Base-by-base conservation (phyloP, 176 grass and related monocot species). In the Tillandsia leiboldiana region DNA sequence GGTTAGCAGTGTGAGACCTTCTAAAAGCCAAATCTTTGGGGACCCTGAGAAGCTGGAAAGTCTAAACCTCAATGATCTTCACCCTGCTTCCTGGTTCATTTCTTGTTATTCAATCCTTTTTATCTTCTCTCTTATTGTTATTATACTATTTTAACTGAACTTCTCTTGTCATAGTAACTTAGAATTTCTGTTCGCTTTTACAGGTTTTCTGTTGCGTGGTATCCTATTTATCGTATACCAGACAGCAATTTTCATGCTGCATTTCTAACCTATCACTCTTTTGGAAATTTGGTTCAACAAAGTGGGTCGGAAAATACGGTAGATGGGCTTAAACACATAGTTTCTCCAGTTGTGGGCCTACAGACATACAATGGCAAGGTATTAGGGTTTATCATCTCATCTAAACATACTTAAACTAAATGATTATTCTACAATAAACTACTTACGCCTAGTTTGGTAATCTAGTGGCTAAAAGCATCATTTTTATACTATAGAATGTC, bases 141-240 rank as follows among this genome's bases (percentile, higher is more conserved):
- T 12, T 27, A 50, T 11, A 64, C 52, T 22, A 29, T 54, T 3
- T 48, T 56, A 53, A 27, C 4, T 67, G 50, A 51, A 18, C 20
- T 64, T 73, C 56, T 47, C 26, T 76, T 8, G 48, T 29, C 26
- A 51, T 56, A 18, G 17, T 64, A 58, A 70, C 33, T 24, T 58
- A 49, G 27, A 13, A 52, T 65, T 3, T 28, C 3, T 50, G 26
- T 67, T 83, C 71, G 64, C 33, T 42, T 6, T 86, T 85, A 81
- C 78, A 96, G 93, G 93, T 96, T 80, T 79, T 92, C 71, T 61
- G 83, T 96, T 23, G 93, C 93, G 64, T 96, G 93, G 93, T 96
- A 96, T 81, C 93, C 93, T 64, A 84, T 88, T 88, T 96, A 87
- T 69, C 76, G 84, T 18, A 84, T 96, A 87, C 93, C 93, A 0